phyloP scores from a whole-genome alignment of 208 protist species.

The Porcisia hertigi region DNA sequence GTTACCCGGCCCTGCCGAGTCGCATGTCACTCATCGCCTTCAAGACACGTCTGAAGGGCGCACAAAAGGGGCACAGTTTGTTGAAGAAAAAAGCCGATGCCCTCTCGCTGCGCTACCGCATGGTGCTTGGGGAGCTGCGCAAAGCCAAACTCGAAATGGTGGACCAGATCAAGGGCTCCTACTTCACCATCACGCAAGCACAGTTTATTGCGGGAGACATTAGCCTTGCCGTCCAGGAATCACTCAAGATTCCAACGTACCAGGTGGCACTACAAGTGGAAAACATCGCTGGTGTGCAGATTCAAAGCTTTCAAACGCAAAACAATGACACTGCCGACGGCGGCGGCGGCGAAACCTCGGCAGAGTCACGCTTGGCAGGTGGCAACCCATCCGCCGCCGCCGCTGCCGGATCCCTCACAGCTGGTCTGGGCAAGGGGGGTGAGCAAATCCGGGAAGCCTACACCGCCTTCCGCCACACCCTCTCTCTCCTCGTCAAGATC shows the following conservation, averaged over 20 bases:
- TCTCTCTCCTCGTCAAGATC: constrained; percentile 94
- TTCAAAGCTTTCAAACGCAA: constrained; percentile 93
- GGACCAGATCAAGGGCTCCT: constrained; percentile 87
- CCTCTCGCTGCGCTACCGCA: constrained; percentile 96
- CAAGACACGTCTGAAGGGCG: constrained; percentile 96
- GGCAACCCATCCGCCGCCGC: constrained; percentile 13
- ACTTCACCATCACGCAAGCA: constrained; percentile 96
- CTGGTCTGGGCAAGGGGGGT: constrained; percentile 96
- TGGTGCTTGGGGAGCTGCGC: constrained; percentile 95
- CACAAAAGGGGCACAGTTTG: constrained; percentile 98
- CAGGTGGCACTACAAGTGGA: constrained; percentile 92
- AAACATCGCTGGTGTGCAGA: constrained; percentile 98
- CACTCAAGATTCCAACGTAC: constrained; percentile 88
- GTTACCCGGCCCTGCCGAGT: constrained; percentile 89
- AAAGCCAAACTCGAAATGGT: constrained; percentile 86
- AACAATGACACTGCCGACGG: constrained; percentile 35
- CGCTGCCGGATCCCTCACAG: constrained; percentile 44
- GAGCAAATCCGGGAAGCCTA: constrained; percentile 94
- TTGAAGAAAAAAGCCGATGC: constrained; percentile 99
- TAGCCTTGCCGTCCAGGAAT: constrained; percentile 93
- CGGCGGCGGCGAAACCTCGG: constrained; percentile 2
- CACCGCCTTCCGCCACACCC: constrained; percentile 88
- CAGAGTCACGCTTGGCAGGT: constrained; percentile 10
- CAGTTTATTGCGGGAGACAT: constrained; percentile 98
- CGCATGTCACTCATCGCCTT: constrained; percentile 93